phyloP scores from a whole-genome alignment of 495 filamentous ascomycete genomes.

The Neurospora tetrasperma region DNA sequence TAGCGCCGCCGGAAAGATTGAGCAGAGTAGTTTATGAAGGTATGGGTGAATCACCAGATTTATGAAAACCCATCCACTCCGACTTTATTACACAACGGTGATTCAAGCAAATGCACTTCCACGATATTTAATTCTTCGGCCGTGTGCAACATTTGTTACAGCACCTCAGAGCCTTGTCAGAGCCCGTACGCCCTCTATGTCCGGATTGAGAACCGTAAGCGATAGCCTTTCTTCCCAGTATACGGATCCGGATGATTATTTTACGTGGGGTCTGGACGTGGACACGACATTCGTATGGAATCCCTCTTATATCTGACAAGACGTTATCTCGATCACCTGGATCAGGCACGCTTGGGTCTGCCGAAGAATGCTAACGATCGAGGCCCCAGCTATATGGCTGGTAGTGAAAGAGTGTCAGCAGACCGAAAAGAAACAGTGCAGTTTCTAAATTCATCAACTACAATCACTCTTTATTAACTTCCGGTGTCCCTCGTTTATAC shows the following conservation, averaged over 20 bases:
- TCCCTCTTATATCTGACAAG: not conserved
- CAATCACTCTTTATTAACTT: not conserved
- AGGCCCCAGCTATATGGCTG: not conserved
- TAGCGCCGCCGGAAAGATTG: not conserved
- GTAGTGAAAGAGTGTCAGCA: not conserved
- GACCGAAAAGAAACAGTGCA: not conserved
- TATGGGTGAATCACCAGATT: not conserved
- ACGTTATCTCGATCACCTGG: not conserved
- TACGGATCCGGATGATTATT: not conserved
- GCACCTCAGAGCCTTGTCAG: not conserved
- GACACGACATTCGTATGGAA: not conserved
- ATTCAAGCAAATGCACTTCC: not conserved
- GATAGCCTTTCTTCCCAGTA: not conserved
- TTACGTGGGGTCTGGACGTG: not conserved
- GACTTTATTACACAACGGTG: not conserved
- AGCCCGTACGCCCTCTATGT: not conserved
- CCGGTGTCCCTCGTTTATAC: not conserved
- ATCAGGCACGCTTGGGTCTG: not conserved
- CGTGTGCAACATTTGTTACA: not conserved
- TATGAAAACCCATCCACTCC: not conserved
- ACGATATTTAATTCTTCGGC: not conserved
- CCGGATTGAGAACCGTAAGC: not conserved
- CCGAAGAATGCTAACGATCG: not conserved
- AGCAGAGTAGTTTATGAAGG: not conserved
- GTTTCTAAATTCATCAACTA: not conserved